Evolutionary conservation across 495 filamentous ascomycete species (phyloP), one percentile per base, ranked within the genome.

Genomic region (Penicillium paradoxum): DNA sequence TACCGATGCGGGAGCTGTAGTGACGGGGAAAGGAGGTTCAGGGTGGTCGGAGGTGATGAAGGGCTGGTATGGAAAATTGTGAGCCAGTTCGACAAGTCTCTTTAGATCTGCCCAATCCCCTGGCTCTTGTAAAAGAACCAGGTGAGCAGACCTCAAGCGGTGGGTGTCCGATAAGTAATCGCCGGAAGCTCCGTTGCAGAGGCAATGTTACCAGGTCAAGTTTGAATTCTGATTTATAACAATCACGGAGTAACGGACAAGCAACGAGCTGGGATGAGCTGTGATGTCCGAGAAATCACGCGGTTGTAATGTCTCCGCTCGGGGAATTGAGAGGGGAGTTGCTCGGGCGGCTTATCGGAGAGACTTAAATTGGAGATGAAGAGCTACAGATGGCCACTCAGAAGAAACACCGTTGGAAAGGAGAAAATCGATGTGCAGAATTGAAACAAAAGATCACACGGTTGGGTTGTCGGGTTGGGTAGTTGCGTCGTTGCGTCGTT

Each of bases 11-110:
- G 59, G 48, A 41, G 64, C 38, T 33, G 62, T 37, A 10, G 70
- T 61, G 57, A 57, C 51, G 58, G 72, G 67, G 56, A 63, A 65
- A 77, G 70, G 67, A 66, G 66, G 59, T 53, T 69, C 52, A 70
- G 82, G 81, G 74, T 74, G 65, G 80, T 81, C 83, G 82, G 82
- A 66, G 70, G 76, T 65, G 79, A 74, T 66, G 73, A 75, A 78
- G 74, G 80, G 68, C 58, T 69, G 69, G 49, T 69, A 60, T 25
- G 47, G 38, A 59, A 57, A 64, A 72, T 81, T 72, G 77, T 80
- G 70, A 72, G 82, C 83, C 83, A 87, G 83, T 76, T 81, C 83
- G 82, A 79, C 73, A 48, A 60, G n/a, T 61, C 49, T 66, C 58
- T 63, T 53, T 62, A 66, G 75, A 71, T 69, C 63, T 72, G 71